Evolutionary conservation across 2,329 filamentous ascomycete species (phyloP), one percentile per base, ranked within the genome.

Genomic region (Penicillium sp.): DNA sequence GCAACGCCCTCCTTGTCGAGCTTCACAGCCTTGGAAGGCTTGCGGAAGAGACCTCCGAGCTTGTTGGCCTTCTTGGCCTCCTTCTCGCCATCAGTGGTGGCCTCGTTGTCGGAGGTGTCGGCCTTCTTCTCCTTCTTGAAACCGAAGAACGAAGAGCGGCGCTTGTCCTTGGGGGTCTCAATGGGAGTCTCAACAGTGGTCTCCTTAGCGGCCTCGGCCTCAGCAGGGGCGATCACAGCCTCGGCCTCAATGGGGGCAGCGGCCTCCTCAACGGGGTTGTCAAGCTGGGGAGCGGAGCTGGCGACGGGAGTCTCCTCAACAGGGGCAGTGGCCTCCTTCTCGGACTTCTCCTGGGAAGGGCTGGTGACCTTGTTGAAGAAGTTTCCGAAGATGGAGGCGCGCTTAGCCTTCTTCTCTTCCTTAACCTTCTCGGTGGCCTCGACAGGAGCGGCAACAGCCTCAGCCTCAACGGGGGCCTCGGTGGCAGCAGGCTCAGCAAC

Each of bases 331-430:
- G 71, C 73, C 60, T 82, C 78, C 67, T 79, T 79, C 67, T 80
- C 77, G 14, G 73, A 70, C 70, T 79, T 79, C 70, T 79, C 77
- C 46, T 75, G 70, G 53, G 71, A 71, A 31, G 77, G 76, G 71
- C 73, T 78, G 60, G 71, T 69, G 49, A 79, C 74, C 83, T 93
- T 93, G 84, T 91, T 89, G 77, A 83, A 84, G 73, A 90, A 86
- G 70, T 86, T 87, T 68, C 86, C 86, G 77, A 96, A 96, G 70
- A 93, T 88, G 64, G 90, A 95, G 77, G 87, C 86, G 76, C 91
- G 90, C 90, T 96, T 96, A 77, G 78, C 64, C 77, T 87, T 85
- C 58, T 79, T 76, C 58, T 79, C 78, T 54, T 77, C 68, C 58
- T 72, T 48, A 85, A 22, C 74, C 79, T 83, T 80, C 84, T 86